phyloP scores from a whole-genome alignment of 2,329 filamentous ascomycete species.

The Pseudogymnoascus sp. region DNA sequence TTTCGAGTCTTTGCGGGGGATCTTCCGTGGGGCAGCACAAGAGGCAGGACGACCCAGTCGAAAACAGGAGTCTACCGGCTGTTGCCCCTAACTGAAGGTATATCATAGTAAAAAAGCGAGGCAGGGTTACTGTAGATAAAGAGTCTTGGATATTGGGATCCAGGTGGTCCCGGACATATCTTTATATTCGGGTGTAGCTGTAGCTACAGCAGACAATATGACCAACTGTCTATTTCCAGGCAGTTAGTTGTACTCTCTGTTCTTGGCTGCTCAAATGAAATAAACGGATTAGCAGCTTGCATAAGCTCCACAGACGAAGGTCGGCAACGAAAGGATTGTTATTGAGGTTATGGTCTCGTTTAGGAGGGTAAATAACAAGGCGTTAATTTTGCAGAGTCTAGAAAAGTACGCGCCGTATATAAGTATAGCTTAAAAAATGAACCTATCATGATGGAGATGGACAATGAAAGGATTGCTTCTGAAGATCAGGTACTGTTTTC shows the following conservation, averaged over 20 bases:
- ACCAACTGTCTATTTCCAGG: neutral
- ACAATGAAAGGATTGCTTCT: neutral
- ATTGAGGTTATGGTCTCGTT: neutral
- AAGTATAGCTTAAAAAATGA: neutral
- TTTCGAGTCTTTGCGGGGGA: too few relatives aligned
- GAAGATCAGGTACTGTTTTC: neutral
- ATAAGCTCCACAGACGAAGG: neutral
- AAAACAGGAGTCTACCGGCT: neutral
- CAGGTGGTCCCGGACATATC: neutral
- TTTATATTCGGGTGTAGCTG: neutral
- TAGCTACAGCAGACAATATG: neutral
- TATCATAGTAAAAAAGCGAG: neutral
- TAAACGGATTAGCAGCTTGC: neutral
- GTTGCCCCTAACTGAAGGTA: neutral
- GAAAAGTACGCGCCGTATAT: neutral
- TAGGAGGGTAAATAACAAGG: neutral
- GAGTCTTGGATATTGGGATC: neutral
- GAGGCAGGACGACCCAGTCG: neutral
- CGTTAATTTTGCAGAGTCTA: neutral
- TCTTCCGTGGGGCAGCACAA: too few relatives aligned
- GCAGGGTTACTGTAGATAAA: neutral
- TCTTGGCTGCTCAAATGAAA: neutral
- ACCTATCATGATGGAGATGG: neutral
- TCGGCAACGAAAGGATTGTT: neutral
- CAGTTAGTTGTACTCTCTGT: neutral